phyloP scores from a whole-genome alignment of 257 asterid species.

The Coffea eugenioides region DNA sequence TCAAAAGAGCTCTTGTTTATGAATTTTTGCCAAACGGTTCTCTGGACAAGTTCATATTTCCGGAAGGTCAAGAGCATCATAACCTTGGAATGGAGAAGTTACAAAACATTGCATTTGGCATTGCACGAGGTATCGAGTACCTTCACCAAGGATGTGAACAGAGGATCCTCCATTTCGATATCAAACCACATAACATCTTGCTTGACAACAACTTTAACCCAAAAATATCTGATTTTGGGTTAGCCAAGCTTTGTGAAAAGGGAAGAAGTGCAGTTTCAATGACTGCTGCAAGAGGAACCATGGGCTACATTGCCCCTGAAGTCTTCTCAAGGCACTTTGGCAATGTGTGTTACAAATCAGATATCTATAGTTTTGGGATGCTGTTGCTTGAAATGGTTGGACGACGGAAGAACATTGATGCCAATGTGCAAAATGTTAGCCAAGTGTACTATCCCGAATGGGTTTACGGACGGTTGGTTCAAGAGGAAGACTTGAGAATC shows the following conservation, averaged over 20 bases:
- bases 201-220: conserved; percentile 4
- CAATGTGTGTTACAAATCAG: conserved; percentile 36
- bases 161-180: conserved; percentile 21
- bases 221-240: too few species aligned
- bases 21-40: conserved; percentile 11
- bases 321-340: conserved; percentile 32
- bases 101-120: conserved; percentile 24
- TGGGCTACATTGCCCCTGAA: conserved; percentile 44
- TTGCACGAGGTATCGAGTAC: conserved; percentile 35
- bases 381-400: conserved; percentile 44
- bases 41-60: conserved; percentile 38
- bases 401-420: conserved; percentile 36
- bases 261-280: too few species aligned
- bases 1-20: too few species aligned
- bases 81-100: conserved; percentile 24
- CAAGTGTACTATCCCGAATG: conserved; percentile 31
- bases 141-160: conserved; percentile 30
- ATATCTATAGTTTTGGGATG: conserved; percentile 35
- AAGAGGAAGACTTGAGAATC: conserved; percentile 18
- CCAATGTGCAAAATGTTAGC: neutral
- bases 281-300: conserved; percentile 14
- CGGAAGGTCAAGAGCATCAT: neutral
- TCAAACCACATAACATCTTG: conserved; percentile 28
- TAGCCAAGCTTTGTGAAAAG: too few species aligned
- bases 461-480: conserved; percentile 27